A percentile compares a stretch with the other conserved stretches of the same genome.
Evolutionary conservation across 148 eudicot species (phyloP).

Genomic region (Polygonum aviculare): DNA sequence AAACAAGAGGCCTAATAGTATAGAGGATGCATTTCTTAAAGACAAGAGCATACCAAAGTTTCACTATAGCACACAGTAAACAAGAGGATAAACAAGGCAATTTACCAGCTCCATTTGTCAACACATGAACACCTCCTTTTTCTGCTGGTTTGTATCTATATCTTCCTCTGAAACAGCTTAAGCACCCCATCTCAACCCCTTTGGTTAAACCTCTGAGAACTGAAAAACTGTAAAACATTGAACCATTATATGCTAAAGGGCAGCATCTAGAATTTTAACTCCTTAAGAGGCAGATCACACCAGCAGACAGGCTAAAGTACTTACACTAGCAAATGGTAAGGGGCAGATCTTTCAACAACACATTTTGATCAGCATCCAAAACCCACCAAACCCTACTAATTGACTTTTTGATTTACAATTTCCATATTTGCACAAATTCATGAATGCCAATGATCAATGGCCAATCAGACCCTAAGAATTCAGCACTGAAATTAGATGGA

Average conservation of each 20-base stretch:
- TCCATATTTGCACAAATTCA: background rate
- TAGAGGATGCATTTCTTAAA: background rate
- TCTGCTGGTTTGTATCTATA: conserved; percentile 4
- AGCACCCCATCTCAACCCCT: conserved; percentile 4
- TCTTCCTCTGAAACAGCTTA: conserved; percentile 7
- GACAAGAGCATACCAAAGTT: background rate
- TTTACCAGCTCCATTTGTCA: conserved; percentile 7
- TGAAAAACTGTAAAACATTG: background rate
- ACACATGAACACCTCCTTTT: conserved; percentile 3
- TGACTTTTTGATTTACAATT: background rate
- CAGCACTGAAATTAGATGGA: background rate
- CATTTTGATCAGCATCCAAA: background rate
- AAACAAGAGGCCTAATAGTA: background rate
- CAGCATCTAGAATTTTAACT: background rate
- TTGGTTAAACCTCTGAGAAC: background rate
- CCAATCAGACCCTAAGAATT: background rate
- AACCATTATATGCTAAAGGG: background rate
- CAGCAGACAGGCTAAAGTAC: background rate
- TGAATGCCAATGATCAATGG: background rate
- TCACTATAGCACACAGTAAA: background rate
- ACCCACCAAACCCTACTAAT: background rate
- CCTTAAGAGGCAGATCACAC: background rate
- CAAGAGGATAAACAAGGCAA: background rate
- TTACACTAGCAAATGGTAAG: background rate
- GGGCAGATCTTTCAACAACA: background rate